Evolutionary conservation across 2,329 filamentous ascomycete genomes (phyloP).

Genomic region (Ceratocystis alfenasii): DNA sequence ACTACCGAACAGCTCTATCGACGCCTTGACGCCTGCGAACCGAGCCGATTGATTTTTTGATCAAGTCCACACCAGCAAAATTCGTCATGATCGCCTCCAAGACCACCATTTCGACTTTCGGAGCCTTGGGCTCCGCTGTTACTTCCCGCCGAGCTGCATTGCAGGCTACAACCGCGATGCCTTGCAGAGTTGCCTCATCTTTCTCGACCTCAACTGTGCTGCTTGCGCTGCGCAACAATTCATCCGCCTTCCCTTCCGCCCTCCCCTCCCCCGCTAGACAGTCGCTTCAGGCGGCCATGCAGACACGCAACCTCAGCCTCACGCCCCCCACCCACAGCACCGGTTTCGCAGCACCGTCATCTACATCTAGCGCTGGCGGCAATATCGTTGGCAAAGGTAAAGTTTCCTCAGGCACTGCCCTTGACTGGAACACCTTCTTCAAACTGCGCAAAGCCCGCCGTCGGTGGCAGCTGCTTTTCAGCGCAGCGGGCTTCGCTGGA

Average conservation of each 20-base stretch:
- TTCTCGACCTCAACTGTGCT: constrained; percentile 14
- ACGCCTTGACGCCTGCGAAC: not conserved
- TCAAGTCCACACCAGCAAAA: not conserved
- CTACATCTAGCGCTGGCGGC: constrained; percentile 27
- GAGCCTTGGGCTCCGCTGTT: constrained; percentile 5
- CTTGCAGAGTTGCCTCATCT: not conserved
- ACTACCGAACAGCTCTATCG: not conserved
- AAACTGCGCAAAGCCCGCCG: constrained; percentile 74
- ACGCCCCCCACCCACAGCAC: constrained; percentile 19
- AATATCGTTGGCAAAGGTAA: constrained; percentile 20
- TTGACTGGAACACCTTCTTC: constrained; percentile 91
- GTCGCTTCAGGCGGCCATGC: not conserved
- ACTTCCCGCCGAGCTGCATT: not conserved
- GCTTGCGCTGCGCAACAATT: not conserved
- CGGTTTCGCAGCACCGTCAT: constrained; percentile 17
- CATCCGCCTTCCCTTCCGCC: constrained; percentile 6
- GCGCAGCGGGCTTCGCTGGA: constrained; percentile 50
- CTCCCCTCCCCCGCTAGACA: not conserved
- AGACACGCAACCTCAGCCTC: constrained; percentile 18
- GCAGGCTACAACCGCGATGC: not conserved
- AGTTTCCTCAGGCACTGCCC: constrained; percentile 27
- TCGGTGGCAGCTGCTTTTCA: constrained; percentile 69
- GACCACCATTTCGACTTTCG: constrained; percentile 1
- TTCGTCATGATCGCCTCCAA: constrained; percentile 16
- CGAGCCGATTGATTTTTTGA: not conserved